Evolutionary conservation across 768 basidiomycete genomes (phyloP), one percentile per base, ranked within the genome.

Genomic region (Suillus tomentosus): DNA sequence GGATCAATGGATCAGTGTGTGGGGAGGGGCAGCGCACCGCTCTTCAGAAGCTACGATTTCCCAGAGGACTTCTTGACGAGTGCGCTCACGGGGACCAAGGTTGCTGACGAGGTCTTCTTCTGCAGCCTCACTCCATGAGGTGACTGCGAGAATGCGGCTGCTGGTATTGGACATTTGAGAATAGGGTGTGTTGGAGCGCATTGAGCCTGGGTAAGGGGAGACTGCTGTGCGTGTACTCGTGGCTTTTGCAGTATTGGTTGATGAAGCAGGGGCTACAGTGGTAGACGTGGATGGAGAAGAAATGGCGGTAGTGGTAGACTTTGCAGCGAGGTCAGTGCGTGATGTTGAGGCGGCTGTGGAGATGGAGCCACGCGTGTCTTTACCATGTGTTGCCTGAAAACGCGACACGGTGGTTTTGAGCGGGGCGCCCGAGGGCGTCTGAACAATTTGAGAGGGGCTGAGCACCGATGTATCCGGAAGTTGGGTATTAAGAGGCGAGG

Each of bases 21-120:
- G 3, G 47, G 36, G 65, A 66, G 42, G 48, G 11, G 60, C 55
- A 17, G 59, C 85, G 59, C 71, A 94, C 93, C 95, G 87, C 76
- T 98, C 95, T 79, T 98, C 96, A 68, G 93, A 95, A 37, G 92
- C 90, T 57, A 98, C 95, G 68, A 98, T 98, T 80, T 98, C 96
- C 81, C 94, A 97, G 34, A 98, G 77, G 7, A 98, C 96, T 79
- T 98, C 96, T 76, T 98, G 96, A 60, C 96, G 86, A 45, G 96
- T 97, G 64, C 96, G 87, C 75, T 98, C 96, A 65, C 94, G 87
- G 53, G 94, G 89, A n/a, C 95, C 94, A 42, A 98, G 81, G 72
- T 98, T 94, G 53, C 89, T 88, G 22, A 98, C 92, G 50, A 98
- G 86, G 76, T 98, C 96, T 62, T 93, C 94, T 74, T 96, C 95